These are phyloP conservation scores for Pythium aphanidermatum DNA, from an alignment of 352 stramenopile genomes.

Conservation along the genomic window DNA sequence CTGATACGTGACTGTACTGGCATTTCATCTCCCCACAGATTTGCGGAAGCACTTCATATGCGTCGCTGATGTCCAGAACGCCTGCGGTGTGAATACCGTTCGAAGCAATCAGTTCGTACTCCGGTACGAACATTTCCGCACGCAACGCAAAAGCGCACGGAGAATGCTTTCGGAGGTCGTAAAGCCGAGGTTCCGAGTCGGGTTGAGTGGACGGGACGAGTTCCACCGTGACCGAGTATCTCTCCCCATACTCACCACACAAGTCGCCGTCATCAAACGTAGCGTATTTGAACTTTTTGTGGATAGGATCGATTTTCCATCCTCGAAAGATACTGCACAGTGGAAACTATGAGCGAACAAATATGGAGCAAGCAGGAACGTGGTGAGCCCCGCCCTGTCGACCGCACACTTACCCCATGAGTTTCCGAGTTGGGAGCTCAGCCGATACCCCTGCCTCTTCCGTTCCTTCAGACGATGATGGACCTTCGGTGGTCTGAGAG, in stretches of 20 bases:
- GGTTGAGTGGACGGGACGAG: conserved; percentile 38
- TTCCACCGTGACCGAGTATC: conserved; percentile 44
- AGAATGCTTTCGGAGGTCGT: conserved; percentile 46
- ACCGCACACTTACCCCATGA: not conserved
- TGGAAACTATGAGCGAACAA: not conserved
- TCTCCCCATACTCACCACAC: conserved; percentile 38
- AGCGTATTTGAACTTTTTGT: conserved; percentile 72
- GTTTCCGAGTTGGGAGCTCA: no score
- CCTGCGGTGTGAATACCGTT: conserved; percentile 59
- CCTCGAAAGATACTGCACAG: conserved; percentile 57
- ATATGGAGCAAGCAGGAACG: no score
- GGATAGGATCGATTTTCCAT: conserved; percentile 76
- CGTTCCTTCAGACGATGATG: no score
- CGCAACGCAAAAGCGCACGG: conserved; percentile 50
- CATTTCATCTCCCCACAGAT: conserved; percentile 75
- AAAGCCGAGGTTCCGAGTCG: conserved; percentile 34
- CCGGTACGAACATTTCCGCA: conserved; percentile 39
- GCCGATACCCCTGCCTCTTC: not conserved
- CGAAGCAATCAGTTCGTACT: conserved; percentile 29
- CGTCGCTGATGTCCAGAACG: conserved; percentile 59
- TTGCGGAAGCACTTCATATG: conserved; percentile 41
- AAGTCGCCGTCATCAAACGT: conserved; percentile 70
- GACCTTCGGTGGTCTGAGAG: not conserved
- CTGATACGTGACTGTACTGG: conserved; percentile 42
- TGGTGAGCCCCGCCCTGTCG: not conserved